A percentile compares a stretch with the other conserved stretches of the same genome.
Conservation (phyloP, 495 filamentous ascomycete species). For the Durotheca rogersii region DNA sequence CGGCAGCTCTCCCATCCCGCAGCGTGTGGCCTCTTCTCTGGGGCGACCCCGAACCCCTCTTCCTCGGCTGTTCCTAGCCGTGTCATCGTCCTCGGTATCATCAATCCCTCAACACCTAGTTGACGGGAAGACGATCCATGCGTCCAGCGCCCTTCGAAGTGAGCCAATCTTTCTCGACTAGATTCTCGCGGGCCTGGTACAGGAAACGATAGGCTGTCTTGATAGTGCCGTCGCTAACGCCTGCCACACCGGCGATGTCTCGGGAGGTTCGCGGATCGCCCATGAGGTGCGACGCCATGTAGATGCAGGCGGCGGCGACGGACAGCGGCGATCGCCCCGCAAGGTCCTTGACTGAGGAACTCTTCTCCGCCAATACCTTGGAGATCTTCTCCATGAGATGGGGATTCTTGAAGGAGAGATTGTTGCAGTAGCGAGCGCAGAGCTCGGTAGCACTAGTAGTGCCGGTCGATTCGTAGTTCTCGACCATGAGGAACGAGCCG, state of each 20-base stretch:
- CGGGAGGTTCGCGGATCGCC: slow-evolving; percentile 75
- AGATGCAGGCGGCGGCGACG: slow-evolving; percentile 92
- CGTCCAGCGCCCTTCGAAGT: slow-evolving; percentile 64
- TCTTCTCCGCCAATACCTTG: slow-evolving; percentile 68
- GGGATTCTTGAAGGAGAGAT: slow-evolving; percentile 64
- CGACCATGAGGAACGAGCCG: slow-evolving; percentile 36
- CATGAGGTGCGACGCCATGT: slow-evolving; percentile 85
- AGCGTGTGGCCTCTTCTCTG: no score
- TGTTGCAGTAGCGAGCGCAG: slow-evolving; percentile 83
- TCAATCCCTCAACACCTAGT: slow-evolving; percentile 22
- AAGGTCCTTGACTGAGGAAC: slow-evolving; percentile 70
- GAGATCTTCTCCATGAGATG: slow-evolving; percentile 70
- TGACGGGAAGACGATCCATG: slow-evolving; percentile 63
- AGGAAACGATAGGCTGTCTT: slow-evolving; percentile 90
- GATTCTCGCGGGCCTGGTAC: slow-evolving; percentile 65
- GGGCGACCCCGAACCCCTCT: no score
- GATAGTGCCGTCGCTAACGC: slow-evolving; percentile 94
- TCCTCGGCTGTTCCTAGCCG: no score
- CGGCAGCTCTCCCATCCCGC: no score
- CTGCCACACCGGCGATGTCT: slow-evolving; percentile 76
- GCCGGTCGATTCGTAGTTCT: slow-evolving; percentile 69
- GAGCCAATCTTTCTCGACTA: slow-evolving; percentile 76
- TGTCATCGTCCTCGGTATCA: no score
- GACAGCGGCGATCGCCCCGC: slow-evolving; percentile 94
- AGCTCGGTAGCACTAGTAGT: slow-evolving; percentile 83